phyloP scores from a whole-genome alignment of 176 grass and related monocot species.

The Oryza meyeriana region DNA sequence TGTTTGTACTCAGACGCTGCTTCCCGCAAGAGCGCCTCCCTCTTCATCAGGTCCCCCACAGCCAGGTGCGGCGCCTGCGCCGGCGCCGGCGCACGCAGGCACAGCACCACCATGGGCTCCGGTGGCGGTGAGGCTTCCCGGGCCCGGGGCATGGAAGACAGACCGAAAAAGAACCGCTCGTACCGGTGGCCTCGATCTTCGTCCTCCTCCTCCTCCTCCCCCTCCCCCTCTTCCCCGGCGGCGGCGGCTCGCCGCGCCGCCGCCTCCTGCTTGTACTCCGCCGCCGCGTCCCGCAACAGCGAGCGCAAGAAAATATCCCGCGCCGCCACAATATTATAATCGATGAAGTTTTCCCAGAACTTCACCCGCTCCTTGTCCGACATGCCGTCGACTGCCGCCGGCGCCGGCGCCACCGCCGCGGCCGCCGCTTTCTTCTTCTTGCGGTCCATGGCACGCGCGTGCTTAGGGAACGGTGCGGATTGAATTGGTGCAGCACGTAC shows the following conservation, averaged over 20 bases:
- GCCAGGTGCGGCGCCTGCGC: not conserved
- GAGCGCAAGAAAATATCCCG: not conserved
- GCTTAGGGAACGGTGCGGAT: no score
- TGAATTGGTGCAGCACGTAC: no score
- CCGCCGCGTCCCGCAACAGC: not conserved
- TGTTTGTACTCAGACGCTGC: not conserved
- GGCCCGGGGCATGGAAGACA: not conserved
- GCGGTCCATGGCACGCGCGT: not conserved
- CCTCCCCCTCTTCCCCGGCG: not conserved
- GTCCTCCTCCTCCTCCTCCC: not conserved
- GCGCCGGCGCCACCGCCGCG: not conserved
- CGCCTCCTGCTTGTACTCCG: not conserved
- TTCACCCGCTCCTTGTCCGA: not conserved
- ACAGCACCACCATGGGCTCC: not conserved
- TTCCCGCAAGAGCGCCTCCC: not conserved
- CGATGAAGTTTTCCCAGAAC: not conserved
- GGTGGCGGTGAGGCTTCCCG: not conserved
- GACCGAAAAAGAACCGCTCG: not conserved
- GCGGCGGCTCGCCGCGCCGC: no score
- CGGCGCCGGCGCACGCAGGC: not conserved
- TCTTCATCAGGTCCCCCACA: not conserved
- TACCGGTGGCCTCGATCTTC: not conserved
- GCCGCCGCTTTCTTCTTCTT: not conserved
- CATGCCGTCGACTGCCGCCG: not conserved
- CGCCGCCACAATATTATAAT: not conserved